These are phyloP conservation scores for Trichoderma hamatum DNA, from an alignment of 2,329 filamentous ascomycete species.

Conservation along the genomic window DNA sequence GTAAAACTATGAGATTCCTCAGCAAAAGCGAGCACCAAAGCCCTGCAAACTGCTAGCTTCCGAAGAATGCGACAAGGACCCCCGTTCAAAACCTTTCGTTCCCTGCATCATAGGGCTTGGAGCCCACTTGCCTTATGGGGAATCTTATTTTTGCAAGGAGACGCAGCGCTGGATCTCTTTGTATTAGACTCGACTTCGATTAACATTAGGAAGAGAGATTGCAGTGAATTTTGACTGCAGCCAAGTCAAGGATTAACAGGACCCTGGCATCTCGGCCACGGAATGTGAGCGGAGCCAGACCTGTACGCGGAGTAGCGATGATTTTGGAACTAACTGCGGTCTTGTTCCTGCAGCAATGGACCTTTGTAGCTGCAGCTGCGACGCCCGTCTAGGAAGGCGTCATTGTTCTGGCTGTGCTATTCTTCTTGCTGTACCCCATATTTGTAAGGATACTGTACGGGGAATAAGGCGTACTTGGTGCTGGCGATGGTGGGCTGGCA, in stretches of 20 bases:
- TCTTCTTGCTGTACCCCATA: too few relatives aligned
- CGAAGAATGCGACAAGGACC: constrained; percentile 5
- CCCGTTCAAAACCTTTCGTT: neutral
- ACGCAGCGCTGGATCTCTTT: neutral
- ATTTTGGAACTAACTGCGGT: neutral
- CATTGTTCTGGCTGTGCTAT: neutral
- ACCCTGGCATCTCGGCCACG: neutral
- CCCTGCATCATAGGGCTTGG: constrained; percentile 16
- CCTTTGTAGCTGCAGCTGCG: neutral
- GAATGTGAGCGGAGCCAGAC: neutral
- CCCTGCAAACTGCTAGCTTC: constrained; percentile 6
- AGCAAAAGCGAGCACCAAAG: neutral
- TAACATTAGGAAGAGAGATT: neutral
- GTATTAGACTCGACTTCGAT: neutral
- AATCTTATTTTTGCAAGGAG: neutral
- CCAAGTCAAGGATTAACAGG: neutral
- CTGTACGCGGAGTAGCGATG: constrained; percentile 5
- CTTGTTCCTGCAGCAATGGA: constrained; percentile 13
- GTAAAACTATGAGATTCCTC: neutral
- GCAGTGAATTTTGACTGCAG: neutral
- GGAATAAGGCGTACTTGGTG: neutral
- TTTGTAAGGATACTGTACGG: neutral
- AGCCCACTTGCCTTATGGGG: constrained; percentile 8
- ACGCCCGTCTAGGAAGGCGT: constrained; percentile 1
- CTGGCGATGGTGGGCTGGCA: neutral